Conservation (phyloP, 257 asterid genomes). For the Solanum raphanifolium region DNA sequence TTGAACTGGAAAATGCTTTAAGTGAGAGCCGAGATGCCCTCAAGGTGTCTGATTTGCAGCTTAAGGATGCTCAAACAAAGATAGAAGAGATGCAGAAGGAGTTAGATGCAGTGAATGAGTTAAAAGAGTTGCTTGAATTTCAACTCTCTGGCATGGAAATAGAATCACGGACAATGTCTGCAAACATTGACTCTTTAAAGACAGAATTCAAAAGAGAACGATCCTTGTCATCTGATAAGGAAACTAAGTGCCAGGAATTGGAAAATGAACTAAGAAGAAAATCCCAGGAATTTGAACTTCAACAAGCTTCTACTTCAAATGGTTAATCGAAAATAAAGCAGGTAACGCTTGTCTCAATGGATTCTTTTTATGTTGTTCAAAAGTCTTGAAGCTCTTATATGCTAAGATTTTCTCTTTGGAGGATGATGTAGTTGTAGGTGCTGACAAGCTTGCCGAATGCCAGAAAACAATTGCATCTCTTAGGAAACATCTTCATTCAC, state of each 20-base stretch:
- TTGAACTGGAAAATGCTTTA: neutral
- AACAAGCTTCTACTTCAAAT: constrained; percentile 22
- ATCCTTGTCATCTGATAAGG: constrained; percentile 26
- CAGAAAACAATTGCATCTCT: constrained; percentile 76
- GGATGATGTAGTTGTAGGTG: constrained; percentile 67
- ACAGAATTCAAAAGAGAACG: constrained; percentile 28
- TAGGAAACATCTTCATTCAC: constrained; percentile 58
- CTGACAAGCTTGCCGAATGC: constrained; percentile 75
- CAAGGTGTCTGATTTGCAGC: constrained; percentile 20
- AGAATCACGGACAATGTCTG: constrained; percentile 40
- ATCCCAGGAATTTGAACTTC: constrained; percentile 32
- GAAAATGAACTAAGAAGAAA: constrained; percentile 36
- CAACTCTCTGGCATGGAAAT: constrained; percentile 45
- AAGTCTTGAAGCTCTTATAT: neutral
- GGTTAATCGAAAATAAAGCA: constrained; percentile 46
- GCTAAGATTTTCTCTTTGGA: constrained; percentile 6
- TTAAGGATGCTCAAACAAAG: constrained; percentile 22
- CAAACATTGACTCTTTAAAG: constrained; percentile 27
- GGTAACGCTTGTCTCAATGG: constrained; percentile 16
- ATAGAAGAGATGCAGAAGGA: constrained; percentile 37
- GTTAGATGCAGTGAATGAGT: constrained; percentile 24
- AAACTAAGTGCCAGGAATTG: constrained; percentile 32
- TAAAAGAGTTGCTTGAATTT: constrained; percentile 36
- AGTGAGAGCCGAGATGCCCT: constrained; percentile 26
- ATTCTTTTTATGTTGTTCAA: neutral